Conservation (phyloP, 2,329 filamentous ascomycete species). For the Kalaharituber pfeilii region DNA sequence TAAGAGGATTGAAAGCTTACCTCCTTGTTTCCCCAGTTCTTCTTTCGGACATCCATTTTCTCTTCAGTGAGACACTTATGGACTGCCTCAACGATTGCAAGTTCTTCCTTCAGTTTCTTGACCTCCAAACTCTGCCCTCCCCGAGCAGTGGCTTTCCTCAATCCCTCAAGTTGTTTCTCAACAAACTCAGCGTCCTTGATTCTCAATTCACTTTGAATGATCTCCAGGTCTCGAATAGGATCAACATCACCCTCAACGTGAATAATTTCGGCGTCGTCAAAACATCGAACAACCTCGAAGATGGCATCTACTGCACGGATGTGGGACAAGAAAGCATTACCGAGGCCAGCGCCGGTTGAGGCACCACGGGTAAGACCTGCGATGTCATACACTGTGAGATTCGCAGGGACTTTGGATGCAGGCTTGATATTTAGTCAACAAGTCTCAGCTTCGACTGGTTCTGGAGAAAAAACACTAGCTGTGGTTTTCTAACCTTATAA, state of each 20-base stretch:
- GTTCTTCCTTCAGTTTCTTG: conserved; percentile 92
- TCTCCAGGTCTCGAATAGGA: conserved; percentile 80
- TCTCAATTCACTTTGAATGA: conserved; percentile 89
- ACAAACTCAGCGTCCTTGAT: conserved; percentile 98
- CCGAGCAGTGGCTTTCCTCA: conserved; percentile 85
- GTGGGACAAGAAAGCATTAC: conserved; percentile 95
- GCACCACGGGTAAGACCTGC: conserved; percentile 90
- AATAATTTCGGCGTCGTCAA: conserved; percentile 98
- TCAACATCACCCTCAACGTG: conserved; percentile 99
- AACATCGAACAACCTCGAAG: conserved; percentile 91
- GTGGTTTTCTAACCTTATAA: conserved; percentile 39
- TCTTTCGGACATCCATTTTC: conserved; percentile 75
- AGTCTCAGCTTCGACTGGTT: conserved; percentile 7
- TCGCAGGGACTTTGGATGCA: conserved; percentile 90
- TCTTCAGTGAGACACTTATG: conserved; percentile 66
- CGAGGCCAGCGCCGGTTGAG: conserved; percentile 90
- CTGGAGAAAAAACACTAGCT: not conserved
- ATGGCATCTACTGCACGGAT: conserved; percentile 97
- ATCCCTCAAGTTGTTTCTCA: conserved; percentile 80
- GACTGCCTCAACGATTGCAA: conserved; percentile 82
- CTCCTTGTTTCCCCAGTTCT: conserved; percentile 82
- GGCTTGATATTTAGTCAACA: conserved; percentile 36
- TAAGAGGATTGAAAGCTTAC: conserved; percentile 39
- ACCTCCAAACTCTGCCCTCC: conserved; percentile 92
- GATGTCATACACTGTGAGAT: conserved; percentile 97